phyloP scores from a whole-genome alignment of 2,329 filamentous ascomycete species.

The Phyllosticta capitalensis region DNA sequence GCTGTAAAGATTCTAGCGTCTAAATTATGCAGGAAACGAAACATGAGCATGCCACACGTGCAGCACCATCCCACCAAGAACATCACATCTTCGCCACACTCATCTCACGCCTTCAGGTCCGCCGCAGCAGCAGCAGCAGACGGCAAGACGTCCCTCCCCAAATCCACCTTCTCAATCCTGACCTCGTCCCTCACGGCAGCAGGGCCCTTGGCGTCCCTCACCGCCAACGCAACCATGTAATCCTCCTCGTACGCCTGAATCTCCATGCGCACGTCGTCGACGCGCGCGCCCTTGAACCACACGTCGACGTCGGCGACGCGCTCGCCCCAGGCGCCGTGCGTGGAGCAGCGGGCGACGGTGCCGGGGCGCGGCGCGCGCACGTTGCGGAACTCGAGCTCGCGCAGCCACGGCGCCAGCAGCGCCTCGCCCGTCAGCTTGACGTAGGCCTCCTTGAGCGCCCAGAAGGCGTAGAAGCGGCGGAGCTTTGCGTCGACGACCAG shows the following conservation, averaged over 20 bases:
- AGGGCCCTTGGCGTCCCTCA: neutral
- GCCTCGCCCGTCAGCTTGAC: conserved; percentile 78
- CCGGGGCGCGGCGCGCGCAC: conserved; percentile 48
- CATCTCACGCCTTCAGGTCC: neutral
- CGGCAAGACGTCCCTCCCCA: neutral
- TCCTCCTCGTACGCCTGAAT: conserved; percentile 49
- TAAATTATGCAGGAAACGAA: no score
- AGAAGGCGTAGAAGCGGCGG: conserved; percentile 65
- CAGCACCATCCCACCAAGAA: neutral
- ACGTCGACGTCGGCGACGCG: conserved; percentile 40
- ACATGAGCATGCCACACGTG: no score
- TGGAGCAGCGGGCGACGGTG: conserved; percentile 33
- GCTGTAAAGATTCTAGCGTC: no score
- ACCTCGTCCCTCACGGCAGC: neutral
- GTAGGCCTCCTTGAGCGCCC: conserved; percentile 72
- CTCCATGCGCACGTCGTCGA: conserved; percentile 47
- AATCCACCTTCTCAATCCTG: neutral
- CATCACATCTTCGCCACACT: neutral
- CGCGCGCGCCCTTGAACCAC: conserved; percentile 36
- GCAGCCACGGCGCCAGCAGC: conserved; percentile 62
- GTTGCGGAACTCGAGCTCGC: conserved; percentile 56
- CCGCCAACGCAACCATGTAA: conserved; percentile 50
- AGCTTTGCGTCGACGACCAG: conserved; percentile 52
- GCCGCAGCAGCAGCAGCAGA: neutral
- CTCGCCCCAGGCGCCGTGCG: conserved; percentile 38